phyloP scores from a whole-genome alignment of 2,329 filamentous ascomycete genomes.

The Lasiodiplodia citricola region DNA sequence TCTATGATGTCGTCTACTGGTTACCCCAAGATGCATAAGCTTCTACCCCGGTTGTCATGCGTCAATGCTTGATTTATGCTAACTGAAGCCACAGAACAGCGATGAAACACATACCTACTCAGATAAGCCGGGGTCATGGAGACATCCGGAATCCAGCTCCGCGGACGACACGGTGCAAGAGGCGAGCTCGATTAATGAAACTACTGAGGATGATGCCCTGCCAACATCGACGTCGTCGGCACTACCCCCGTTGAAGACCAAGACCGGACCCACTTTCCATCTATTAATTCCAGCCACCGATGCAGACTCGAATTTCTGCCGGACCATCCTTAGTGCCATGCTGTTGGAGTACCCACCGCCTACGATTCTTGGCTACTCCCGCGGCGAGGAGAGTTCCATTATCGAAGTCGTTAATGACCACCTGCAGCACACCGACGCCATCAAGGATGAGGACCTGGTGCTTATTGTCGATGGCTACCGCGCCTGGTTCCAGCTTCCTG shows the following conservation, averaged over 20 bases:
- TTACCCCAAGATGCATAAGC: not conserved
- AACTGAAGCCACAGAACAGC: not conserved
- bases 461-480: constrained; percentile 69
- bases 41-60: not conserved
- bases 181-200: not conserved
- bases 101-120: constrained; percentile 6
- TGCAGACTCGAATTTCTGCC: constrained; percentile 60
- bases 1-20: not conserved
- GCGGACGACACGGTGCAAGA: not conserved
- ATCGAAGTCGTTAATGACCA: constrained; percentile 50
- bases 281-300: constrained; percentile 58
- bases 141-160: not conserved
- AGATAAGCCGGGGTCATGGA: not conserved
- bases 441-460: constrained; percentile 65
- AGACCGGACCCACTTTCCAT: constrained; percentile 50
- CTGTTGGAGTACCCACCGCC: constrained; percentile 65
- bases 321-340: constrained; percentile 62
- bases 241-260: constrained; percentile 33
- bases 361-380: constrained; percentile 57
- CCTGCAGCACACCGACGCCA: constrained; percentile 51
- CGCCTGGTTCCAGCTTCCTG: constrained; percentile 68
- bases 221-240: constrained; percentile 7
- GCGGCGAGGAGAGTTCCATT: constrained; percentile 51
- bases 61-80: not conserved
- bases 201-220: not conserved